These are phyloP conservation scores for Cyamopsis tetragonoloba DNA, from an alignment of 306 rosid species.

Conservation along the genomic window DNA sequence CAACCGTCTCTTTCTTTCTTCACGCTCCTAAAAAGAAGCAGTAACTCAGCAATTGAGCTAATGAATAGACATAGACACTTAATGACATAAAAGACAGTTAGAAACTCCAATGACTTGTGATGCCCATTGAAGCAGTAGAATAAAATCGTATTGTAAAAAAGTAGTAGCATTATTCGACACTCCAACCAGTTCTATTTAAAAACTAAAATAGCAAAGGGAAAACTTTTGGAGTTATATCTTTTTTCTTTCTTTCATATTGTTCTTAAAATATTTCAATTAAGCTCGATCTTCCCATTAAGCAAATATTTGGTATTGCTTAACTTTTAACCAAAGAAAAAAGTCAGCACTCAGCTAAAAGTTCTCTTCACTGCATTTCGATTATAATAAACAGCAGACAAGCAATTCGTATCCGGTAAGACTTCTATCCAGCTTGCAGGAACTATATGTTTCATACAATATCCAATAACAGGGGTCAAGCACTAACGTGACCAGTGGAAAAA, in stretches of 20 bases:
- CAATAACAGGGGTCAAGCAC: neutral
- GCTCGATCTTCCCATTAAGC: neutral
- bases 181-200: constrained; percentile 1
- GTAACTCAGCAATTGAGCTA: constrained; percentile 23
- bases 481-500: neutral
- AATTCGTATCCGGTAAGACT: neutral
- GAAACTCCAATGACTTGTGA: neutral
- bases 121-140: neutral
- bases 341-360: neutral
- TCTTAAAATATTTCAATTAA: neutral
- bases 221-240: neutral
- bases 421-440: neutral
- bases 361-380: neutral
- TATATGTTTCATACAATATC: neutral
- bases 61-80: neutral
- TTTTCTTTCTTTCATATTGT: neutral
- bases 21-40: constrained; percentile 75
- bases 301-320: neutral
- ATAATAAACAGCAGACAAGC: neutral
- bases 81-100: neutral
- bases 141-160: constrained; percentile 8
- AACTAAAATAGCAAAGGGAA: neutral
- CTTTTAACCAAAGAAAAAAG: neutral
- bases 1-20: constrained; percentile 78
- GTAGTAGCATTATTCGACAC: neutral